Percentiles rank a stretch among this genome's conserved stretches.
phyloP scores from a whole-genome alignment of 176 grass and related monocot species.

The Areca catechu region DNA sequence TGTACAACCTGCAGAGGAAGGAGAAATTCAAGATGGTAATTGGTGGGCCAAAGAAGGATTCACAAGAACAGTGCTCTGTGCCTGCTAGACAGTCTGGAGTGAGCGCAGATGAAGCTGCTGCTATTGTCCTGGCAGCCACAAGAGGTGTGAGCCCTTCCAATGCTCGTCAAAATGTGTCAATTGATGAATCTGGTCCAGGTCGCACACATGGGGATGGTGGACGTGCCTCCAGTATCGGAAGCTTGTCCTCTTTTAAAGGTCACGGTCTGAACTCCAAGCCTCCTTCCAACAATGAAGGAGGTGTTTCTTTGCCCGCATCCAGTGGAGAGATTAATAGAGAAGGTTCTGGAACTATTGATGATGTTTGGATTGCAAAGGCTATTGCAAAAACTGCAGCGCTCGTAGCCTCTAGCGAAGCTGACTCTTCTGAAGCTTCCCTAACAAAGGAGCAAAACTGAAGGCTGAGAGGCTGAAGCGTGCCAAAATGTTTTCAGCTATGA shows the following conservation, averaged over 20 bases:
- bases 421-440: slow-evolving; percentile 66
- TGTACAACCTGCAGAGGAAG: slow-evolving; percentile 27
- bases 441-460: slow-evolving; percentile 87
- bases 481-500: slow-evolving; percentile 85
- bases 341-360: slow-evolving; percentile 45
- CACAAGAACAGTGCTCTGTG: neutral
- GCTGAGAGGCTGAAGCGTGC: slow-evolving; percentile 87
- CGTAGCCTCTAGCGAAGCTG: slow-evolving; percentile 57
- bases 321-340: slow-evolving; percentile 27
- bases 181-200: slow-evolving; percentile 10
- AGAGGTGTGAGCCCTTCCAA: slow-evolving; percentile 51
- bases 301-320: slow-evolving; percentile 34
- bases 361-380: slow-evolving; percentile 81
- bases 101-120: slow-evolving; percentile 77
- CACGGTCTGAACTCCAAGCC: slow-evolving; percentile 18
- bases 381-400: slow-evolving; percentile 85
- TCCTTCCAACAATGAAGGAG: slow-evolving; percentile 32
- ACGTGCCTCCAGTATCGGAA: slow-evolving; percentile 17
- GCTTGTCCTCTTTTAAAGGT: slow-evolving; percentile 30
- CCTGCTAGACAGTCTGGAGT: slow-evolving; percentile 22
- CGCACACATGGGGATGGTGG: neutral
- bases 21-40: slow-evolving; percentile 54
- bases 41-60: slow-evolving; percentile 40
- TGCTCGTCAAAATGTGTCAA: slow-evolving; percentile 14
- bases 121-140: slow-evolving; percentile 80